phyloP scores from a whole-genome alignment of 2,329 filamentous ascomycete genomes.

The Lecanicillium sp. region DNA sequence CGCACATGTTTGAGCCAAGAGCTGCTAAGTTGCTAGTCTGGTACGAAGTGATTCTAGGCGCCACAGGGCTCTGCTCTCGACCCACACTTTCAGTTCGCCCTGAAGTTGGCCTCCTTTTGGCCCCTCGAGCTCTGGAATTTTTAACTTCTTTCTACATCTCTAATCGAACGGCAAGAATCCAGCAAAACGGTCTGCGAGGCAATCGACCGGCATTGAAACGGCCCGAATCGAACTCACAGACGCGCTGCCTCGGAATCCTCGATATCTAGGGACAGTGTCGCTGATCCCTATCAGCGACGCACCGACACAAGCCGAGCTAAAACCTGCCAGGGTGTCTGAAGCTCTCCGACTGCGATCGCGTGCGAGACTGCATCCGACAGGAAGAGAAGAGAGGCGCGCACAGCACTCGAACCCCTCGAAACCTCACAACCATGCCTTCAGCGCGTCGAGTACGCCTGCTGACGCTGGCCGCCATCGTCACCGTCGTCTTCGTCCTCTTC shows the following conservation, averaged over 20 bases:
- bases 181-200: too few species aligned
- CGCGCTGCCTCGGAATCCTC: not conserved
- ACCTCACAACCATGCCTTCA: constrained; percentile 52
- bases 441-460: constrained; percentile 64
- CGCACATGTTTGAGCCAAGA: not conserved
- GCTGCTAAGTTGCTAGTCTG: not conserved
- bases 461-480: constrained; percentile 56
- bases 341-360: constrained; percentile 3
- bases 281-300: not conserved
- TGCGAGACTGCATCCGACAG: not conserved
- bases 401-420: not conserved
- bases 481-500: constrained; percentile 65
- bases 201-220: not conserved
- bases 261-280: not conserved
- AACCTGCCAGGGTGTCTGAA: constrained; percentile 4
- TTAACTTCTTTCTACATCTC: constrained; percentile 6
- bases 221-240: not conserved
- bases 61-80: not conserved
- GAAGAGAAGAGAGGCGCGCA: not conserved
- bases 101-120: constrained; percentile 6
- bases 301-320: constrained; percentile 6
- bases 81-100: constrained; percentile 9
- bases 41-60: not conserved
- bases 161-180: too few species aligned
- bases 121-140: not conserved